These are phyloP conservation scores for Monosporascus sp. DNA, from an alignment of 2,329 filamentous ascomycete genomes.

Conservation along the genomic window DNA sequence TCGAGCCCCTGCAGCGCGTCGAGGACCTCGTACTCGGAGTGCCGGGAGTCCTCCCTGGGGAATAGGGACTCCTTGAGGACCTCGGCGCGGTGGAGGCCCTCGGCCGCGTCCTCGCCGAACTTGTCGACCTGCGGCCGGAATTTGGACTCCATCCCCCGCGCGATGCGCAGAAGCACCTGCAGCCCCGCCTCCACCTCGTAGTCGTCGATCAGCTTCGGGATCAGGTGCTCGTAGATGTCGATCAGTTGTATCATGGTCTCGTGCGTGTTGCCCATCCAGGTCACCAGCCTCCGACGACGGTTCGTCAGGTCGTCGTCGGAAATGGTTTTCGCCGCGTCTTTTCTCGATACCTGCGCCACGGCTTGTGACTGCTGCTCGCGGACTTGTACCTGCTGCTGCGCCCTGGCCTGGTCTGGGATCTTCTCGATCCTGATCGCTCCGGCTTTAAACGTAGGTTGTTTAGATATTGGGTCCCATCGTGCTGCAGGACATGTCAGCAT, in stretches of 20 bases:
- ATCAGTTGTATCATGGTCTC: slow-evolving; percentile 19
- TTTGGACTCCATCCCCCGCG: slow-evolving; percentile 10
- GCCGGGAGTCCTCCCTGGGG: slow-evolving; percentile 6
- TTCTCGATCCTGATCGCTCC: slow-evolving; percentile 30
- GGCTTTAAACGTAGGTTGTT: slow-evolving; percentile 32
- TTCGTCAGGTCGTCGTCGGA: slow-evolving; percentile 6
- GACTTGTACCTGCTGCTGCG: background rate
- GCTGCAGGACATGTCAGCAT: background rate
- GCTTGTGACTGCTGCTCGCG: too few species aligned
- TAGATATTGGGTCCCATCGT: slow-evolving; percentile 30
- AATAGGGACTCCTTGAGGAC: slow-evolving; percentile 23
- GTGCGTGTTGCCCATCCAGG: slow-evolving; percentile 28
- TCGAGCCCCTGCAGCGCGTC: slow-evolving; percentile 24
- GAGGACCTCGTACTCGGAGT: slow-evolving; percentile 19
- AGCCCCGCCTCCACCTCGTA: slow-evolving; percentile 27
- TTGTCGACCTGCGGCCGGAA: slow-evolving; percentile 19
- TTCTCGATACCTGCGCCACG: too few species aligned
- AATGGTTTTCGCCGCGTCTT: background rate
- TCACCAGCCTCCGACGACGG: slow-evolving; percentile 23
- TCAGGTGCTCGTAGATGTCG: slow-evolving; percentile 20
- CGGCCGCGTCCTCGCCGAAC: slow-evolving; percentile 21
- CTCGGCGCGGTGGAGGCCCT: slow-evolving; percentile 15
- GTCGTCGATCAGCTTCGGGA: slow-evolving; percentile 21
- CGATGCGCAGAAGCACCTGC: slow-evolving; percentile 20
- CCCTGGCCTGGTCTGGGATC: slow-evolving; percentile 17